Evolutionary conservation across 495 filamentous ascomycete species (phyloP).

Genomic region (Trichoderma virens): DNA sequence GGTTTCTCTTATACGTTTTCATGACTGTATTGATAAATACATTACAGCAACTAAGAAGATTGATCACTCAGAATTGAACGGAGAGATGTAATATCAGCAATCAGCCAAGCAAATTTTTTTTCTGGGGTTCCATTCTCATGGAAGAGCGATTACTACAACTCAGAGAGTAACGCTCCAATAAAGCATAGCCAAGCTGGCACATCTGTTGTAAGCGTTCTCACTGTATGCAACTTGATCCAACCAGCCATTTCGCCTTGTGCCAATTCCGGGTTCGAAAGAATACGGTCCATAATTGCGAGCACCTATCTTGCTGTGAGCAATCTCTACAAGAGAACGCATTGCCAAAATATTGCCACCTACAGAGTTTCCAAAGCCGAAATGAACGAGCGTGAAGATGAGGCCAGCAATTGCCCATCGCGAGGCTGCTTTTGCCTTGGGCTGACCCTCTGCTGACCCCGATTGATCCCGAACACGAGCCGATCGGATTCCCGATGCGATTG

Average conservation of each 20-base stretch:
- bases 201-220: slow-evolving; percentile 6
- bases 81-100: too few species aligned
- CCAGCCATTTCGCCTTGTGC: background rate
- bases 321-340: background rate
- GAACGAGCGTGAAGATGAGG: background rate
- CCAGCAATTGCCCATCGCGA: background rate
- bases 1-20: too few species aligned
- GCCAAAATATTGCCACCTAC: background rate
- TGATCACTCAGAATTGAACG: too few species aligned
- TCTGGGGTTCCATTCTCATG: background rate
- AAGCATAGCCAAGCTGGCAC: slow-evolving; percentile 7
- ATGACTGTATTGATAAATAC: too few species aligned
- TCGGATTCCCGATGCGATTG: background rate
- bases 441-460: background rate
- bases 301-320: background rate
- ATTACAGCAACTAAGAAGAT: too few species aligned
- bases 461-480: background rate
- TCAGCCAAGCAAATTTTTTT: too few species aligned
- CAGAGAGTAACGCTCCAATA: background rate
- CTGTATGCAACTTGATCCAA: background rate
- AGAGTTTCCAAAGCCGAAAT: background rate
- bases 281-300: background rate
- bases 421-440: background rate
- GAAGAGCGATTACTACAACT: background rate
- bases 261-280: background rate